phyloP scores from a whole-genome alignment of 2,329 filamentous ascomycete genomes.

The Pseudogymnoascus sp. region DNA sequence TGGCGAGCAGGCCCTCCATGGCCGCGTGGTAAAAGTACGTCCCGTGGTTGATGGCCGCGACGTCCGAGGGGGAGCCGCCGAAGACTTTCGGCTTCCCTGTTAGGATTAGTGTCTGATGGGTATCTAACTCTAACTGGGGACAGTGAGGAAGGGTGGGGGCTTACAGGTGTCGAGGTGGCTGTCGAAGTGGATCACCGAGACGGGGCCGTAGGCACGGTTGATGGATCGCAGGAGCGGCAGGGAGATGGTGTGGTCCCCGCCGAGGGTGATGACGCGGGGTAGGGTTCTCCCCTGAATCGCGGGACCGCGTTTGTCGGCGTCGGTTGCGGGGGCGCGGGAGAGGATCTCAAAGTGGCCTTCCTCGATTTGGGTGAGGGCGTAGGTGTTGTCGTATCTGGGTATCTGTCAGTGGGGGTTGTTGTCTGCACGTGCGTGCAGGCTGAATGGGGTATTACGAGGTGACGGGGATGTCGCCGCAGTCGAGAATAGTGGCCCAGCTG shows the following conservation, averaged over 20 bases:
- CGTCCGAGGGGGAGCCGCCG: constrained; percentile 67
- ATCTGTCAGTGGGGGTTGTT: neutral
- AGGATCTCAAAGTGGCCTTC: constrained; percentile 72
- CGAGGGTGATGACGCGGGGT: constrained; percentile 71
- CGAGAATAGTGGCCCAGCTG: constrained; percentile 69
- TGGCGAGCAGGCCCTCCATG: constrained; percentile 67
- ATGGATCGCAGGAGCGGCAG: constrained; percentile 51
- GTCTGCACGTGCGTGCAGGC: too few relatives aligned
- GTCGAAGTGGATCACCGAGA: constrained; percentile 56
- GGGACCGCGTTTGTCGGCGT: constrained; percentile 57
- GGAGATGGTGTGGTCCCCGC: constrained; percentile 55
- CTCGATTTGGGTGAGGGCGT: constrained; percentile 76
- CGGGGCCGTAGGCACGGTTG: constrained; percentile 51
- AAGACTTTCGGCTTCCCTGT: constrained; percentile 72
- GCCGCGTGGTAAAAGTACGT: constrained; percentile 83
- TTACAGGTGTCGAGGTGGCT: constrained; percentile 55
- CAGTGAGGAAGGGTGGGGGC: constrained; percentile 21
- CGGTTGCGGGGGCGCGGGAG: constrained; percentile 60
- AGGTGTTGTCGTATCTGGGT: constrained; percentile 70
- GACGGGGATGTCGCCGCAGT: constrained; percentile 79
- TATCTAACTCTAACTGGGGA: constrained; percentile 21
- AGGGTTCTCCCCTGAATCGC: constrained; percentile 67
- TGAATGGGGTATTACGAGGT: constrained; percentile 44
- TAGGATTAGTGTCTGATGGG: neutral
- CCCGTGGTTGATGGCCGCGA: constrained; percentile 74